Conservation (phyloP, 2,329 filamentous ascomycete genomes). For the Epichloe amarillans region DNA sequence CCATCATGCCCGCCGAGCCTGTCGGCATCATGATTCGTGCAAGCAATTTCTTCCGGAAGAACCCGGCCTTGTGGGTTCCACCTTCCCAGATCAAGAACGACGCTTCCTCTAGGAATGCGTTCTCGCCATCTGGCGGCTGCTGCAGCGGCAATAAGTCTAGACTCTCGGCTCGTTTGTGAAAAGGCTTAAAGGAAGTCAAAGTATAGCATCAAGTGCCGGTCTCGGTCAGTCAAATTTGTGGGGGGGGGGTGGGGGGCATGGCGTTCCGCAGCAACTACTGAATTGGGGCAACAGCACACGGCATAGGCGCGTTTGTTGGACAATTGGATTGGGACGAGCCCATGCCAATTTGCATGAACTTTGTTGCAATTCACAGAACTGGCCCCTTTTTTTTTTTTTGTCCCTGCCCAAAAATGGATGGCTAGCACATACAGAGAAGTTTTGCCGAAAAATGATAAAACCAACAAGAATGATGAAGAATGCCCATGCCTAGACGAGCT, state of each 20-base stretch:
- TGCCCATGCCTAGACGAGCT: not conserved
- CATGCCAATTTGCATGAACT: too few species aligned
- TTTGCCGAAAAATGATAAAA: too few species aligned
- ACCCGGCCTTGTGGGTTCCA: slow-evolving; percentile 37
- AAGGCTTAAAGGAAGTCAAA: too few species aligned
- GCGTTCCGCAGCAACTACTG: too few species aligned
- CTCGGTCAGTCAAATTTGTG: too few species aligned
- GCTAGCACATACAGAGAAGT: too few species aligned
- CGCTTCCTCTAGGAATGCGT: slow-evolving; percentile 9
- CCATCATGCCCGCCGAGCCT: slow-evolving; percentile 52
- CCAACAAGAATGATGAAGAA: not conserved
- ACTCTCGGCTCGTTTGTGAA: slow-evolving; percentile 9
- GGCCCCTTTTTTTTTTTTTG: not conserved
- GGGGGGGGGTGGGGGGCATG: too few species aligned
- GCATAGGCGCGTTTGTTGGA: not conserved
- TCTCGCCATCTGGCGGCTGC: slow-evolving; percentile 3
- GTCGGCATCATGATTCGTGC: slow-evolving; percentile 35
- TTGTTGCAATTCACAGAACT: not conserved
- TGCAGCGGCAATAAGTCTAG: slow-evolving; percentile 7
- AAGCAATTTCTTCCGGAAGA: slow-evolving; percentile 38
- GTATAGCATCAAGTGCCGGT: too few species aligned
- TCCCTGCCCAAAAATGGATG: not conserved
- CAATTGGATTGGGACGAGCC: too few species aligned
- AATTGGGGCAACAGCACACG: too few species aligned
- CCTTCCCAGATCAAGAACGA: slow-evolving; percentile 25